A percentile compares a stretch with the other conserved stretches of the same genome.
Conservation (phyloP, 176 grass and related monocot genomes). For the Oryza rufipogon region DNA sequence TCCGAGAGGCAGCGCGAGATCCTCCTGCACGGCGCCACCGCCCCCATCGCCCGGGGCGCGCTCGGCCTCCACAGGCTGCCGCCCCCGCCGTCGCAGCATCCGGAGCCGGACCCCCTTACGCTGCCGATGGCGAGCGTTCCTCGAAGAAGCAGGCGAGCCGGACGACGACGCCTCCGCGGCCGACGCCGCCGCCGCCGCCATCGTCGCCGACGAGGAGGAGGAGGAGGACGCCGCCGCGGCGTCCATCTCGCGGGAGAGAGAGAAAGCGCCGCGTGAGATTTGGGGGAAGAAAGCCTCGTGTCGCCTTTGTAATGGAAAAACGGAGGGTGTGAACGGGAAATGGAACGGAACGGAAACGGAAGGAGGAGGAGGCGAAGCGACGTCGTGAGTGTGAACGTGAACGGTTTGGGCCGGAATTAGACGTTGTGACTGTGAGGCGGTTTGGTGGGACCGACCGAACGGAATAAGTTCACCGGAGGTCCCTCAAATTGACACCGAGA, state of each 20-base stretch:
- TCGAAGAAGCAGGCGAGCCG: conserved; percentile 9
- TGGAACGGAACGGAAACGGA: neutral
- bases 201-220: neutral
- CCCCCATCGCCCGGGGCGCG: neutral
- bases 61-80: neutral
- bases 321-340: neutral
- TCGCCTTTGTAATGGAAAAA: neutral
- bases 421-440: neutral
- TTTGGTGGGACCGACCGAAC: too few relatives aligned
- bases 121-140: neutral
- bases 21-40: conserved; percentile 13
- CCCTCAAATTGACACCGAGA: too few relatives aligned
- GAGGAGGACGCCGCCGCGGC: conserved; percentile 36
- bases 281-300: neutral
- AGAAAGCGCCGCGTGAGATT: neutral
- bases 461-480: too few relatives aligned
- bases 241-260: conserved; percentile 35
- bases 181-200: too few relatives aligned
- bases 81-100: conserved; percentile 16
- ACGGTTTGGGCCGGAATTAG: neutral
- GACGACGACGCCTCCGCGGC: conserved; percentile 4
- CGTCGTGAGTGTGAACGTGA: too few relatives aligned
- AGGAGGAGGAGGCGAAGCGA: neutral
- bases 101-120: conserved; percentile 47
- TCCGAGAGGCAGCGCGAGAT: conserved; percentile 84